These are phyloP conservation scores for Xylaria sp. DNA, from an alignment of 2,329 filamentous ascomycete species.

Conservation along the genomic window DNA sequence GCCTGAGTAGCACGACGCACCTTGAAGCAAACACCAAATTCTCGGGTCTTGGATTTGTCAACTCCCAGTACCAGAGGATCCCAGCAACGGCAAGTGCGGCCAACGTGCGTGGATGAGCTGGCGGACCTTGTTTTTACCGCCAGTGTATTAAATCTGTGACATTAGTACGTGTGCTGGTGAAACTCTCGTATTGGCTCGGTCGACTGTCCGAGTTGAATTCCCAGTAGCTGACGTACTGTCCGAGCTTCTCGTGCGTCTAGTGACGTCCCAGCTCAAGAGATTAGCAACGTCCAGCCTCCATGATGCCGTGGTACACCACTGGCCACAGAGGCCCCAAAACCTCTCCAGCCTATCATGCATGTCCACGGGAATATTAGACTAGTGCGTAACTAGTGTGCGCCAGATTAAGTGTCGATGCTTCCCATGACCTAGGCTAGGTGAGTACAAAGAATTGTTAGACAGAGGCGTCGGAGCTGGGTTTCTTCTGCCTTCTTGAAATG, in stretches of 20 bases:
- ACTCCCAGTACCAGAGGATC: not conserved
- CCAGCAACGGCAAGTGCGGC: not conserved
- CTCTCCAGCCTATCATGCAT: not conserved
- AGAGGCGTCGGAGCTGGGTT: not conserved
- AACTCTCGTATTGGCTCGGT: conserved; percentile 11
- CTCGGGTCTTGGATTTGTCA: not conserved
- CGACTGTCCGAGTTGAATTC: not conserved
- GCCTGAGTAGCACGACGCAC: conserved; percentile 11
- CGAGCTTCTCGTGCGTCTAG: not conserved
- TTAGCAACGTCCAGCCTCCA: not conserved
- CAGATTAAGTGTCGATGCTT: not conserved
- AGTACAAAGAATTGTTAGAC: not conserved
- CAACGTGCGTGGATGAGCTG: not conserved
- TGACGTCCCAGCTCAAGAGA: not conserved
- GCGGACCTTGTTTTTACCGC: not conserved
- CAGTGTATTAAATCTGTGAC: conserved; percentile 9
- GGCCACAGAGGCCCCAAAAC: not conserved
- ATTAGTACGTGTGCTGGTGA: conserved; percentile 14
- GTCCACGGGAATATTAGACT: not conserved
- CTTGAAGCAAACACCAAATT: conserved; percentile 26
- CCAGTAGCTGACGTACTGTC: conserved; percentile 1
- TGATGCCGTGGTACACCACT: not conserved
- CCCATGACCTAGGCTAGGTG: not conserved
- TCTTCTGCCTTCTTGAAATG: not conserved
- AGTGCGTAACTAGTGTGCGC: not conserved